A percentile compares a stretch with the other conserved stretches of the same genome.
Conservation (phyloP, 768 basidiomycete species). For the Gloeopeniophorella convolvens region DNA sequence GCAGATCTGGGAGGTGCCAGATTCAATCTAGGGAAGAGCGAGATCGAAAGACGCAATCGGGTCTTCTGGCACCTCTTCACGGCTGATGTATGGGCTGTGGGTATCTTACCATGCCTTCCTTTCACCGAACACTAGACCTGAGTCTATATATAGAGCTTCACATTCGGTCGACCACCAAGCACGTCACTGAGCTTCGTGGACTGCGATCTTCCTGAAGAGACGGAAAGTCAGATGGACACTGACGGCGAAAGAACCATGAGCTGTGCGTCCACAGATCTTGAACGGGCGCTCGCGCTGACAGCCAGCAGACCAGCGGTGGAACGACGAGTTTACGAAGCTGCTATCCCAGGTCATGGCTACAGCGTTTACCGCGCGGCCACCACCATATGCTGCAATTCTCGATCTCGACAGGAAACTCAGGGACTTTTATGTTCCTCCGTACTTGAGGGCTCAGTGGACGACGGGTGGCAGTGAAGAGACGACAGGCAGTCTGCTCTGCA, state of each 20-base stretch:
- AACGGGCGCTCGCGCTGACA: background rate
- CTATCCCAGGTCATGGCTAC: slow-evolving; percentile 36
- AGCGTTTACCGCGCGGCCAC: slow-evolving; percentile 35
- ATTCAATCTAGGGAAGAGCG: slow-evolving; percentile 48
- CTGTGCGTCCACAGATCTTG: slow-evolving; percentile 3
- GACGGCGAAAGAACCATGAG: slow-evolving; percentile 11
- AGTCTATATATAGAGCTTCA: slow-evolving; percentile 22
- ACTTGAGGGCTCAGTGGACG: slow-evolving; percentile 34
- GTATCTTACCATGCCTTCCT: too few relatives aligned
- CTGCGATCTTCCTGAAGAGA: slow-evolving; percentile 23
- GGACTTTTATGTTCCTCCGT: slow-evolving; percentile 47
- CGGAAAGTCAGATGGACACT: slow-evolving; percentile 4
- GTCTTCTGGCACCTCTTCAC: slow-evolving; percentile 68
- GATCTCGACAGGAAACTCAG: slow-evolving; percentile 56
- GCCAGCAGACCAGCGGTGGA: slow-evolving; percentile 44
- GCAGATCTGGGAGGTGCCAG: slow-evolving; percentile 54
- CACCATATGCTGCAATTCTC: slow-evolving; percentile 45
- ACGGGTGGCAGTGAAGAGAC: background rate
- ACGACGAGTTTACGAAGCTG: slow-evolving; percentile 42
- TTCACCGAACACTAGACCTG: too few relatives aligned
- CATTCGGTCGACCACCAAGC: slow-evolving; percentile 25
- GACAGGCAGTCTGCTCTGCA: slow-evolving; percentile 1
- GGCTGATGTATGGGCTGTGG: slow-evolving; percentile 56
- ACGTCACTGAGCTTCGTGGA: slow-evolving; percentile 22
- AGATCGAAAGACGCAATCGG: slow-evolving; percentile 41